These are phyloP conservation scores for Neurospora crassa DNA, from an alignment of 2,329 filamentous ascomycete genomes.

Conservation along the genomic window DNA sequence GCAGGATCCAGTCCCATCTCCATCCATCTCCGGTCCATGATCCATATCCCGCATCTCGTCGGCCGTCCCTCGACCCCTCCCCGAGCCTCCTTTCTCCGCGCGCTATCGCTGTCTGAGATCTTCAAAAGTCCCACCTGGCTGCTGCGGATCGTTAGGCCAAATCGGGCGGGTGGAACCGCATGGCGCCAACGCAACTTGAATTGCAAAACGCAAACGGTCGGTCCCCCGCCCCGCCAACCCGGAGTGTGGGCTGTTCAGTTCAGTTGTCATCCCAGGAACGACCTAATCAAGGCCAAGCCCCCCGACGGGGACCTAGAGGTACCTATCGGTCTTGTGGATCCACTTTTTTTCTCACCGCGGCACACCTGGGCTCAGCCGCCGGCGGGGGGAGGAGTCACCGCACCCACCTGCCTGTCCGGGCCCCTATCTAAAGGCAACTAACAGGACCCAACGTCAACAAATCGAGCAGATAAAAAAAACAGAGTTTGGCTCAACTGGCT, in stretches of 20 bases:
- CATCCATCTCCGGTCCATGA: background rate
- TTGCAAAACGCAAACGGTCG: background rate
- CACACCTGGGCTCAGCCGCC: background rate
- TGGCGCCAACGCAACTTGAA: background rate
- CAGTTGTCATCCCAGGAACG: background rate
- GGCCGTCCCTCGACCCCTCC: constrained; percentile 12
- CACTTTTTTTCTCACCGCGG: background rate
- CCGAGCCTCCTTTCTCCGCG: constrained; percentile 2
- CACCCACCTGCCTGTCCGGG: background rate
- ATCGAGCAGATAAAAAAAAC: background rate
- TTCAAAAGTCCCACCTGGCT: background rate
- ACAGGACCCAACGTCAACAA: background rate
- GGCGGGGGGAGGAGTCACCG: background rate
- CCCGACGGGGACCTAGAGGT: background rate
- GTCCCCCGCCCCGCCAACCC: background rate
- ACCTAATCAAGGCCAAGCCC: background rate
- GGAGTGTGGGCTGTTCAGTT: too few species aligned
- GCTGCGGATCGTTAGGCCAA: background rate
- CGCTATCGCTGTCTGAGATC: background rate
- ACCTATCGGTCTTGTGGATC: background rate
- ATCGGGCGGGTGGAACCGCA: background rate
- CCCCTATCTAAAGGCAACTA: background rate
- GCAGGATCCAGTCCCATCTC: background rate
- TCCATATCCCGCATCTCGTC: constrained; percentile 16
- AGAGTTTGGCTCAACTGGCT: background rate